Evolutionary conservation across 352 stramenopile genomes (phyloP), one percentile per base, ranked within the genome.

Genomic region (Pythium chondricola): DNA sequence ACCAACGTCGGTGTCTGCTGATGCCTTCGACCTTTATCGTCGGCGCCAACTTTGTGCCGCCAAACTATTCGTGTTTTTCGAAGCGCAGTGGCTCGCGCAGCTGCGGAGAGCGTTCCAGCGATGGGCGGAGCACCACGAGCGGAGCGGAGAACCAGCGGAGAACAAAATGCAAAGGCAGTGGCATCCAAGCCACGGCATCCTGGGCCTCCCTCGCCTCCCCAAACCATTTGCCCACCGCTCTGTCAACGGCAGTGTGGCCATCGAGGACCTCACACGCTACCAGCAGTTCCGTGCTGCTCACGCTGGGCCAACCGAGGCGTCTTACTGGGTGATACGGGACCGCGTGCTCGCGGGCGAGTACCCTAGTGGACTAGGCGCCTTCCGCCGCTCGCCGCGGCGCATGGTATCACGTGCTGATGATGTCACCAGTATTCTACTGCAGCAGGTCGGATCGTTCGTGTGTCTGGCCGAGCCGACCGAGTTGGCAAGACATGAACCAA

Each of bases 111-210:
- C 56, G 7, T 44, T 85, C 5, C 49, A 45, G 33, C 11, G 11
- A 2, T 85, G 72, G 72, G 56, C 55, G 7, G 30, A 31, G 3
- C 53, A 30, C n/a, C 14, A 52, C 44, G 7, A 42, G 39, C 16
- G 20, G n/a, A n/a, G n/a, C n/a, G n/a, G n/a, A n/a, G n/a, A n/a
- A n/a, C n/a, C n/a, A n/a, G n/a, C n/a, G n/a, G n/a, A n/a, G n/a
- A n/a, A n/a, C n/a, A n/a, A n/a, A n/a, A n/a, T n/a, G n/a, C n/a
- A n/a, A n/a, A n/a, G n/a, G n/a, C 33, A 43, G 16, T 89, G 78
- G 81, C 78, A 93, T 48, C 75, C 81, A n/a, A 85, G 65, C 48
- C 58, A 81, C 31, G 79, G 71, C 16, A 82, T 88, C 43, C 67
- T 43, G 1, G 59, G 67, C 18, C 61, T 90, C 6, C 62, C 78